A percentile compares a stretch with the other conserved stretches of the same genome.
These are phyloP conservation scores for Acer saccharum DNA, from an alignment of 345 rosid genomes.

Conservation along the genomic window DNA sequence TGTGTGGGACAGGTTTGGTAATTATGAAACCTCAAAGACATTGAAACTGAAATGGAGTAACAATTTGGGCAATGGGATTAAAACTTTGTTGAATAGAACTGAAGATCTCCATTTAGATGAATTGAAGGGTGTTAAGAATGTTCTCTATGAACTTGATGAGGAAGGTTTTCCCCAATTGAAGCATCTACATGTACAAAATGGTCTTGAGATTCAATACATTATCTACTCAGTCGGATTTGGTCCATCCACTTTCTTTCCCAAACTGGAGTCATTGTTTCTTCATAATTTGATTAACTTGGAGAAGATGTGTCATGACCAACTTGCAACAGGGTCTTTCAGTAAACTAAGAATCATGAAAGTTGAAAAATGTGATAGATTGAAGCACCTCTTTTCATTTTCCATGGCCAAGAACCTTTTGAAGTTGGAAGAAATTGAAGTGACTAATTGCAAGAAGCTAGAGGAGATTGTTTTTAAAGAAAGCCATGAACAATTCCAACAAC, in stretches of 20 bases:
- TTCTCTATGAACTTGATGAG: slow-evolving; percentile 12
- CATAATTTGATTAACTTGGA: slow-evolving; percentile 18
- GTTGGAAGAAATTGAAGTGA: slow-evolving; percentile 18
- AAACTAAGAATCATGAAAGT: slow-evolving; percentile 15
- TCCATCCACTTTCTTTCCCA: not conserved
- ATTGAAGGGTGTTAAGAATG: slow-evolving; percentile 9
- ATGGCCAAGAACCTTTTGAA: slow-evolving; percentile 12
- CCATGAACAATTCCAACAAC: no score
- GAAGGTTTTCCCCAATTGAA: slow-evolving; percentile 26
- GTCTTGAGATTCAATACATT: slow-evolving; percentile 9
- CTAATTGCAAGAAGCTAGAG: slow-evolving; percentile 15
- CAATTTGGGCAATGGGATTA: not conserved
- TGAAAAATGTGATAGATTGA: slow-evolving; percentile 15
- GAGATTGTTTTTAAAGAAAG: slow-evolving; percentile 11
- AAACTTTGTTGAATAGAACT: slow-evolving; percentile 12
- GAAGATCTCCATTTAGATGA: slow-evolving; percentile 19
- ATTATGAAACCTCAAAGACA: not conserved
- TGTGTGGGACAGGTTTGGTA: not conserved
- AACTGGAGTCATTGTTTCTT: slow-evolving; percentile 11
- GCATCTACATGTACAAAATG: slow-evolving; percentile 16
- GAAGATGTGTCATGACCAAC: slow-evolving; percentile 17
- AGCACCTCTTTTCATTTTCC: slow-evolving; percentile 21
- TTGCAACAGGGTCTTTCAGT: not conserved
- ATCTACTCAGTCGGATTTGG: not conserved
- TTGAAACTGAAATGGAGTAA: slow-evolving; percentile 12